phyloP scores from a whole-genome alignment of 1,284 basidiomycete species.

The Inonotus hispidus region DNA sequence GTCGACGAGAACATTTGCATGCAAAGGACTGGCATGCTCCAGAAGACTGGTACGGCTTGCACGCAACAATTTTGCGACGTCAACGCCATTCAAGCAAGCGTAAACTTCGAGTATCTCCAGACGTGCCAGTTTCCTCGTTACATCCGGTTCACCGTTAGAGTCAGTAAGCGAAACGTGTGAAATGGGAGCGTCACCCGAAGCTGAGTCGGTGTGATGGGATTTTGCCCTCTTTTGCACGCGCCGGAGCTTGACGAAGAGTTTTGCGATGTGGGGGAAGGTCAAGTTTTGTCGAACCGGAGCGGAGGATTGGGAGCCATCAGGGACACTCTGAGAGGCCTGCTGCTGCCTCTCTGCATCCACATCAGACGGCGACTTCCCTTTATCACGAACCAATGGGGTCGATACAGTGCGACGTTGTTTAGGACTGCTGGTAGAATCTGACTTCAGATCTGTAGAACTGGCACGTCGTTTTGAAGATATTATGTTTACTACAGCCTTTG shows the following conservation, averaged over 20 bases:
- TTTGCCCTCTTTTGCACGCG: slow-evolving; percentile 27
- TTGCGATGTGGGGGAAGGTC: slow-evolving; percentile 39
- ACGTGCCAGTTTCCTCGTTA: slow-evolving; percentile 15
- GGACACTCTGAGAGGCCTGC: background rate
- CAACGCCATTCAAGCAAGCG: slow-evolving; percentile 59
- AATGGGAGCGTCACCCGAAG: slow-evolving; percentile 45
- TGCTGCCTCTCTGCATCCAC: background rate
- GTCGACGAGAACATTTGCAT: slow-evolving; percentile 58
- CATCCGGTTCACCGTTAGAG: slow-evolving; percentile 25
- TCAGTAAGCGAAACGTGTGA: slow-evolving; percentile 36
- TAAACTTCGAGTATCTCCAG: slow-evolving; percentile 48
- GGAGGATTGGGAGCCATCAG: background rate
- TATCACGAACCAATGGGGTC: background rate
- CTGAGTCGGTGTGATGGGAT: slow-evolving; percentile 37
- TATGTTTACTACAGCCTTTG: slow-evolving; percentile 11
- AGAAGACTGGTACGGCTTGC: slow-evolving; percentile 47
- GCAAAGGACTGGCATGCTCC: slow-evolving; percentile 45
- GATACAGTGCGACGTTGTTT: slow-evolving; percentile 10
- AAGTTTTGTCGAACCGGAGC: slow-evolving; percentile 16
- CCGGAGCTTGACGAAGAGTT: slow-evolving; percentile 47
- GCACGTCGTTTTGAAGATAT: slow-evolving; percentile 11
- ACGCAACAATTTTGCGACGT: slow-evolving; percentile 50
- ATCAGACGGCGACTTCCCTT: background rate
- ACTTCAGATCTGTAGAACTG: slow-evolving; percentile 6
- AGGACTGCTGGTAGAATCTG: background rate